Base-by-base conservation (phyloP, 1,139 yeast genomes). In the Yamadazyma spencermartinsiae region DNA sequence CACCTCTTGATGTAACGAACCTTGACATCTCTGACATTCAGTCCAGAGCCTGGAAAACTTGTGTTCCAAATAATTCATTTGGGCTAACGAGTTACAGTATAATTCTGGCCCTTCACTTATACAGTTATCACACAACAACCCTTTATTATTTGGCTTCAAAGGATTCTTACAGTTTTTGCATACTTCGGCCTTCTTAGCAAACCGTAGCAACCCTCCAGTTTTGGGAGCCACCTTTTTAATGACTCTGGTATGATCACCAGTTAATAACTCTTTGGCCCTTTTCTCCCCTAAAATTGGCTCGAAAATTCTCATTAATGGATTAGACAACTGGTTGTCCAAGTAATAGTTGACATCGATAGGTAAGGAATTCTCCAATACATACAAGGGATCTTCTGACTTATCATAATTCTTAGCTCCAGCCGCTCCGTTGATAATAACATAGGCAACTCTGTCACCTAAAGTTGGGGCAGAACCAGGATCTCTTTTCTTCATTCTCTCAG, bases 391-490 rank as follows among this genome's bases (percentile, higher is more conserved):
- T 60, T 94, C 99, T 0, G 97, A 89, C 63, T 94, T 89, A 50
- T 90, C 96, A 60, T 90, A 94, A 50, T 90, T 85, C 58, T 89
- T 90, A 42, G 85, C 89, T 47, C 92, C 86, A 10, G 80, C 76
- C 0, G 94, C 84, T 4, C 51, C 51, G 35, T 87, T 87, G 50
- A 86, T 83, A 44, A 94, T 90, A 27, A 94, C 98, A 60, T 92
- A 94, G 2, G 98, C 98, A 30, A 94, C 98, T 67, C 99, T 87
- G 59, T 94, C 99, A 39, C 99, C 99, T 38, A 92, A 75, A 4
- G 90, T 82, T 3, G 98, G 98, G 0, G 98, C 98, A 4, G 95
- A 84, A 20, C 99, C 96, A 0, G 96, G 92, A 56, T 94, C 98
- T 69, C 99, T 84, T 59, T 89, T 89, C 40, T 82, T 78, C 97